Evolutionary conservation across 164 flowering plant species (phyloP).

Genomic region (Chloranthus sessilifolius): DNA sequence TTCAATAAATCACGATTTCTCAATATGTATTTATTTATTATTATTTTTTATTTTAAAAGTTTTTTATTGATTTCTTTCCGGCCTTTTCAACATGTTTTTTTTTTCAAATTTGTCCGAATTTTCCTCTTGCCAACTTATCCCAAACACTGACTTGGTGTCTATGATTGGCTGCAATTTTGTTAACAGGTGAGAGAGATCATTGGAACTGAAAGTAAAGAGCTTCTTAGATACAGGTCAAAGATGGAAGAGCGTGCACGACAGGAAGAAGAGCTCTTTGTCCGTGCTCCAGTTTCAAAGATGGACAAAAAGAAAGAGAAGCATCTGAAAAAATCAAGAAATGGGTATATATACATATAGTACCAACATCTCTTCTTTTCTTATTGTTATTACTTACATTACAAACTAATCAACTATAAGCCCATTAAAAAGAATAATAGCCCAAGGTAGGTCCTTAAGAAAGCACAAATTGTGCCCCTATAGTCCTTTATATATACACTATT

Average conservation of each 20-base stretch:
- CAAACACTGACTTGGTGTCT: slow-evolving; percentile 2
- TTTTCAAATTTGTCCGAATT: not conserved
- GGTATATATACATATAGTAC: slow-evolving; percentile 48
- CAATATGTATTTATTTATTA: no score
- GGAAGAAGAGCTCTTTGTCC: slow-evolving; percentile 81
- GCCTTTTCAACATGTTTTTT: no score
- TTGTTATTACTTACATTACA: not conserved
- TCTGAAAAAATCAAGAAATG: slow-evolving; percentile 70
- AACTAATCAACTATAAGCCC: not conserved
- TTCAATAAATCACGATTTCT: no score
- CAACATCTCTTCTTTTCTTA: not conserved
- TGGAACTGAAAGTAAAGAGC: slow-evolving; percentile 67
- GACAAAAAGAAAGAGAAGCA: slow-evolving; percentile 70
- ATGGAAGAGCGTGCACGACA: slow-evolving; percentile 49
- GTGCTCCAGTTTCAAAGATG: slow-evolving; percentile 67
- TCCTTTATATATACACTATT: no score
- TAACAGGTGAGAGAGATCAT: slow-evolving; percentile 52
- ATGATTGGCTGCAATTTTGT: slow-evolving; percentile 1
- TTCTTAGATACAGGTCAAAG: slow-evolving; percentile 36
- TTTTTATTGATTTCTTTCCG: no score
- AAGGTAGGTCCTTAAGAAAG: no score
- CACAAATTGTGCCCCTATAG: no score
- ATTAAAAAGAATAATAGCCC: no score
- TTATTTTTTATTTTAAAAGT: no score
- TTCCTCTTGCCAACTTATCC: not conserved